phyloP scores from a whole-genome alignment of 345 rosid species.

The Dimocarpus longan region DNA sequence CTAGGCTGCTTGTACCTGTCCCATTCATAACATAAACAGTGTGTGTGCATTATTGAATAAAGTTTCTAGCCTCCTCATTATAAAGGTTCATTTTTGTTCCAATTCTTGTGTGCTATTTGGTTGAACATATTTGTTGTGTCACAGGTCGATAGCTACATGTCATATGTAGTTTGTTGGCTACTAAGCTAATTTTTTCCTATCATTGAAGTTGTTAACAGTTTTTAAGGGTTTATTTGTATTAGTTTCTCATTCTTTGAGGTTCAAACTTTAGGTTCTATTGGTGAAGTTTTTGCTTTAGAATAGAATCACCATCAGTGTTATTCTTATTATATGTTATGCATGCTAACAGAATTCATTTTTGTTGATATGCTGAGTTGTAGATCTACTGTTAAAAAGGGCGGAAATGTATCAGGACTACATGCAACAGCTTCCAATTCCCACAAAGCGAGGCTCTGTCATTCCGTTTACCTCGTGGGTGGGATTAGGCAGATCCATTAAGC shows the following conservation, averaged over 20 bases:
- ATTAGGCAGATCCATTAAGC: slow-evolving; percentile 70
- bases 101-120: not conserved
- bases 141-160: not conserved
- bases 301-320: not conserved
- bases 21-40: not conserved
- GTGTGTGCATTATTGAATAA: not conserved
- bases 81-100: not conserved
- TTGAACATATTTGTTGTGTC: slow-evolving; percentile 6
- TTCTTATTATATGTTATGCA: slow-evolving; percentile 5
- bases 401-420: slow-evolving; percentile 86
- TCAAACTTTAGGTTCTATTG: not conserved
- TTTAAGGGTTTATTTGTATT: not conserved
- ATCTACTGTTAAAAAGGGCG: slow-evolving; percentile 48
- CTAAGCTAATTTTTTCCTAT: not conserved
- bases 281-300: not conserved
- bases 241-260: not conserved
- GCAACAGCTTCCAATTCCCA: slow-evolving; percentile 66
- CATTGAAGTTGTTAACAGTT: not conserved
- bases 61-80: not conserved
- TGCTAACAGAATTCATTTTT: not conserved
- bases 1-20: not conserved
- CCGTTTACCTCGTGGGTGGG: slow-evolving; percentile 82
- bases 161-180: not conserved
- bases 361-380: slow-evolving; percentile 33
- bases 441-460: slow-evolving; percentile 65